phyloP scores from a whole-genome alignment of 257 asterid genomes.

The Phtheirospermum japonicum region DNA sequence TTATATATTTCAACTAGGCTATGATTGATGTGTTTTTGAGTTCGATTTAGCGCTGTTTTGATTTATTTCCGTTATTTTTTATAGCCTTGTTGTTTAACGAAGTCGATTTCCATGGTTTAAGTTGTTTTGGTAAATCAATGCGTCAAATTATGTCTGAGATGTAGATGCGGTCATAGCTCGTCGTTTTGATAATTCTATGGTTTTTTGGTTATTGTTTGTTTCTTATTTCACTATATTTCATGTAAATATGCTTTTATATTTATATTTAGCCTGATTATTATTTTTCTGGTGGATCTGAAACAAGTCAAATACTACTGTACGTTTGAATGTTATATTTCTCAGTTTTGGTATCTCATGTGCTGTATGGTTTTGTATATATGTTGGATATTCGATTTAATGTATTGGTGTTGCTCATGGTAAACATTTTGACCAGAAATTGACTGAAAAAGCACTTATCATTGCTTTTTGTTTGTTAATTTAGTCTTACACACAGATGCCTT shows the following conservation, averaged over 20 bases:
- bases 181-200: not conserved
- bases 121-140: not conserved
- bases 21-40: not conserved
- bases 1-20: too few relatives aligned
- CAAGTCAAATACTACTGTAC: too few relatives aligned
- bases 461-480: not conserved
- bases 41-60: not conserved
- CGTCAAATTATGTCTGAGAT: slow-evolving; percentile 5
- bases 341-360: too few relatives aligned
- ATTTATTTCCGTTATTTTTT: not conserved
- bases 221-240: not conserved
- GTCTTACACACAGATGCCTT: not conserved
- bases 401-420: not conserved
- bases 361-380: not conserved
- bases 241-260: too few relatives aligned
- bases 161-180: not conserved
- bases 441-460: not conserved
- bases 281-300: slow-evolving; percentile 19
- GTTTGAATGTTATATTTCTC: too few relatives aligned
- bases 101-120: not conserved
- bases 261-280: too few relatives aligned
- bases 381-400: not conserved
- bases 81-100: not conserved
- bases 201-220: not conserved
- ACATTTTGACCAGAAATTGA: not conserved